phyloP scores from a whole-genome alignment of 495 filamentous ascomycete species.

The Lichenothelia convexa region DNA sequence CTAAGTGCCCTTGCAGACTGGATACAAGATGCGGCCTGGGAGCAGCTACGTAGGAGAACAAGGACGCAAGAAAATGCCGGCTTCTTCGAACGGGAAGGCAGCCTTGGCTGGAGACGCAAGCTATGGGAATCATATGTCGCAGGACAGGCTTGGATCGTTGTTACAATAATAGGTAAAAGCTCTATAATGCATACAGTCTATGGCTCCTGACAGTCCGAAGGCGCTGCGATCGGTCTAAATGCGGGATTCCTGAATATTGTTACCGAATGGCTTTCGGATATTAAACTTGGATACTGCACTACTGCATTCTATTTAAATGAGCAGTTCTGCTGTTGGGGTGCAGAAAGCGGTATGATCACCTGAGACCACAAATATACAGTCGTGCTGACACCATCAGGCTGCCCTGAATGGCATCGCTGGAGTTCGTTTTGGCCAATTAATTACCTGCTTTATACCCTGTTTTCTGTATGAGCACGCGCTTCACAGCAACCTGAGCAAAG shows the following conservation, averaged over 20 bases:
- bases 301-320: constrained; percentile 97
- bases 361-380: neutral
- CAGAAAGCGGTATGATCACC: constrained; percentile 51
- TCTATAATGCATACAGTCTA: no score
- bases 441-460: constrained; percentile 75
- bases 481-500: neutral
- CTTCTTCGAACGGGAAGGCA: constrained; percentile 55
- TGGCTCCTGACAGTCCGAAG: constrained; percentile 11
- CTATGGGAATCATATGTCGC: constrained; percentile 83
- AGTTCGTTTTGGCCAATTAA: constrained; percentile 60
- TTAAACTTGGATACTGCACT: constrained; percentile 84
- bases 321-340: constrained; percentile 96
- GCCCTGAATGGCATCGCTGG: constrained; percentile 81
- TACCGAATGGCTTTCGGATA: constrained; percentile 91
- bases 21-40: constrained; percentile 92
- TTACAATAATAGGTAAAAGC: constrained; percentile 58
- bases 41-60: constrained; percentile 63
- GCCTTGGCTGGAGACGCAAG: constrained; percentile 63
- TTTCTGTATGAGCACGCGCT: constrained; percentile 41
- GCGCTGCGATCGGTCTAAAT: constrained; percentile 79
- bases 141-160: constrained; percentile 94
- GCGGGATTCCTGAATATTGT: constrained; percentile 88
- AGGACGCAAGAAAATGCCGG: constrained; percentile 54
- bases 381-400: constrained; percentile 35
- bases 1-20: no score